Evolutionary conservation across 1,284 basidiomycete genomes (phyloP).

Genomic region (Inonotus hispidus): DNA sequence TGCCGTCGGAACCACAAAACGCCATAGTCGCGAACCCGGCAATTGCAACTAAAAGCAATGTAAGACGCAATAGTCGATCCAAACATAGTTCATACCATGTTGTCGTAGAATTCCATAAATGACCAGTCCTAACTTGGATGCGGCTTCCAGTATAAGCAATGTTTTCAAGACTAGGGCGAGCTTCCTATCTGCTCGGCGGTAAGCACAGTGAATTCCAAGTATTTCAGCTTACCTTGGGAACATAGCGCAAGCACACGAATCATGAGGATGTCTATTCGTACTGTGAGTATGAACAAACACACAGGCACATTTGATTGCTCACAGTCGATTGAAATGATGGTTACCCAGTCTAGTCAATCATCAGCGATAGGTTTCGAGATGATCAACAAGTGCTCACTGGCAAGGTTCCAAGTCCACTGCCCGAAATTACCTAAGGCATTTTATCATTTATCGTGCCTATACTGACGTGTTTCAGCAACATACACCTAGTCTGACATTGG

Average conservation of each 20-base stretch:
- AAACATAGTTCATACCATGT: too few relatives aligned
- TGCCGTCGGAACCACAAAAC: background rate
- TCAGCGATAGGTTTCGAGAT: background rate
- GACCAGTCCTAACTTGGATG: background rate
- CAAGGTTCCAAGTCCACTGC: background rate
- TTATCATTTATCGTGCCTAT: background rate
- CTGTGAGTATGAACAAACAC: background rate
- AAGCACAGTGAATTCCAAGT: background rate
- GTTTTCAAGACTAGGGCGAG: background rate
- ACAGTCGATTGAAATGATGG: constrained; percentile 2
- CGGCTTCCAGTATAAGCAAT: background rate
- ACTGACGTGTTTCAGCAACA: background rate
- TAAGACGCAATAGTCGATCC: background rate
- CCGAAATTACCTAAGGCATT: background rate
- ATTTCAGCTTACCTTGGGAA: background rate
- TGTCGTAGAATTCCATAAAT: background rate
- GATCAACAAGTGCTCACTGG: background rate
- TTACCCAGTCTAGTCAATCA: background rate
- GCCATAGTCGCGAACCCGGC: background rate
- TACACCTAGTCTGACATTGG: background rate
- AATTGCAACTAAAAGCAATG: background rate
- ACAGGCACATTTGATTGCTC: background rate
- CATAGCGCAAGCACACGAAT: constrained; percentile 4
- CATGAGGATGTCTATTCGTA: constrained; percentile 3
- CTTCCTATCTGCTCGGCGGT: background rate